A percentile compares a stretch with the other conserved stretches of the same genome.
Evolutionary conservation across 805 yeast species (phyloP).

Genomic region (Kazachstania bromeliacearum): DNA sequence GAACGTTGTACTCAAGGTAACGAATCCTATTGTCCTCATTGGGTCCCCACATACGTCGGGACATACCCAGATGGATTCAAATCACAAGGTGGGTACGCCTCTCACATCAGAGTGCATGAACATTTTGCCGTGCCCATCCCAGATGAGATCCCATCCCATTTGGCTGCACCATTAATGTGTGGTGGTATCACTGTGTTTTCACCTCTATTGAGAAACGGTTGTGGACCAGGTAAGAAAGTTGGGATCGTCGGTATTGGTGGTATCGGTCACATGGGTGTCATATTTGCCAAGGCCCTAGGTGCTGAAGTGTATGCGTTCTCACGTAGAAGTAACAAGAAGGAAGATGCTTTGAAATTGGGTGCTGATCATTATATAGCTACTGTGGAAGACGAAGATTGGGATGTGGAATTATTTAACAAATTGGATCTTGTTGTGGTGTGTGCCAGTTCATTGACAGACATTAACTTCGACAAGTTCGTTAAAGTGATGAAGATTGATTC

Average conservation of each 20-base stretch:
- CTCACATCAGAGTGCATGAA: constrained; percentile 55
- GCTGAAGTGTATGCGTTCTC: constrained; percentile 52
- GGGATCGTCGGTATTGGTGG: constrained; percentile 53
- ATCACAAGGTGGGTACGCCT: constrained; percentile 63
- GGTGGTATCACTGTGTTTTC: constrained; percentile 69
- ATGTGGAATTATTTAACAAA: constrained; percentile 21
- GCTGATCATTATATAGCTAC: constrained; percentile 49
- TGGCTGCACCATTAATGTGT: constrained; percentile 67
- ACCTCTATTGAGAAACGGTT: constrained; percentile 48
- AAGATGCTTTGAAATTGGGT: constrained; percentile 41
- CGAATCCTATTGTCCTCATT: constrained; percentile 47
- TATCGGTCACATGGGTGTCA: constrained; percentile 46
- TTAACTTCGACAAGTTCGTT: constrained; percentile 31
- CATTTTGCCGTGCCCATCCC: constrained; percentile 59
- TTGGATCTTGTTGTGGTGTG: constrained; percentile 43
- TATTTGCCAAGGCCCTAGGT: constrained; percentile 51
- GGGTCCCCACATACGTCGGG: constrained; percentile 39
- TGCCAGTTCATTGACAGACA: constrained; percentile 35
- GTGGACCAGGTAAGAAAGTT: constrained; percentile 41
- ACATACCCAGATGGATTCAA: constrained; percentile 39
- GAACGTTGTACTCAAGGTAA: constrained; percentile 44
- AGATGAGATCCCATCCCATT: constrained; percentile 38
- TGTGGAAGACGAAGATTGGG: constrained; percentile 38
- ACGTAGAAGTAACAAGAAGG: constrained; percentile 39
- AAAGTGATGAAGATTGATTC: constrained; percentile 27